Percentiles rank a stretch among this genome's conserved stretches.
Evolutionary conservation across 2,329 filamentous ascomycete genomes (phyloP).

Genomic region (Verticillium klebahnii): DNA sequence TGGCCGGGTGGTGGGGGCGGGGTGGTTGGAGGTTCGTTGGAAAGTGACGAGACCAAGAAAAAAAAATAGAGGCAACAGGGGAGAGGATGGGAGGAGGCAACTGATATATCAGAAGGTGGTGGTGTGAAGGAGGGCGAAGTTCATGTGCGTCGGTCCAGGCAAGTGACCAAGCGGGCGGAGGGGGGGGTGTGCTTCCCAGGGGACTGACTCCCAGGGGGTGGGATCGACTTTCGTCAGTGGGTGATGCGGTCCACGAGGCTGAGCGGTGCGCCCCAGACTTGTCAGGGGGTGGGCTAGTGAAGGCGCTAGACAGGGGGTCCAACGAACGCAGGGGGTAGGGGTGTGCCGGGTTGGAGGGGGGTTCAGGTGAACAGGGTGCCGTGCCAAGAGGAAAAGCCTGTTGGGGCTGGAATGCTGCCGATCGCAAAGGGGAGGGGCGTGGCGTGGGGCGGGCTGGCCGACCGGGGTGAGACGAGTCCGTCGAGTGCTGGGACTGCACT

Average conservation of each 20-base stretch:
- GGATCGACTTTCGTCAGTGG: constrained; percentile 25
- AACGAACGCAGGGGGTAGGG: constrained; percentile 12
- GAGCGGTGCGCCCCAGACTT: constrained; percentile 17
- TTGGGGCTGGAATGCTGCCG: not conserved
- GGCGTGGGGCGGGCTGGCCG: not conserved
- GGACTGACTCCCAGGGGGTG: constrained; percentile 1
- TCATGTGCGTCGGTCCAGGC: constrained; percentile 15
- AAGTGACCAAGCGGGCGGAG: constrained; percentile 7
- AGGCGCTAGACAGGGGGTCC: constrained; percentile 7
- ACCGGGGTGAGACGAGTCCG: not conserved
- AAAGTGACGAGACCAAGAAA: constrained; percentile 7
- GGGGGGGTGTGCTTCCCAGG: constrained; percentile 8
- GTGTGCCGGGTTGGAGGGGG: constrained; percentile 8
- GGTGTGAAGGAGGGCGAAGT: constrained; percentile 21
- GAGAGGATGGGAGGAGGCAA: constrained; percentile 6
- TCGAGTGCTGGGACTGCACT: not conserved
- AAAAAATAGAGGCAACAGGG: not conserved
- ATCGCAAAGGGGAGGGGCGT: not conserved
- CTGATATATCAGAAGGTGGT: constrained; percentile 16
- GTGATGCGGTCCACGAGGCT: constrained; percentile 40
- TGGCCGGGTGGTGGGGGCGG: constrained; percentile 2
- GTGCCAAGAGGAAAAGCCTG: constrained; percentile 3
- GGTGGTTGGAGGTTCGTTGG: constrained; percentile 7
- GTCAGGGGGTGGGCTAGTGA: constrained; percentile 7
- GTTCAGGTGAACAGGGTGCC: constrained; percentile 6